Percentiles rank a stretch among this genome's conserved stretches.
Evolutionary conservation across 1,139 yeast species (phyloP).

Genomic region (Trichomonascaceae sp.): DNA sequence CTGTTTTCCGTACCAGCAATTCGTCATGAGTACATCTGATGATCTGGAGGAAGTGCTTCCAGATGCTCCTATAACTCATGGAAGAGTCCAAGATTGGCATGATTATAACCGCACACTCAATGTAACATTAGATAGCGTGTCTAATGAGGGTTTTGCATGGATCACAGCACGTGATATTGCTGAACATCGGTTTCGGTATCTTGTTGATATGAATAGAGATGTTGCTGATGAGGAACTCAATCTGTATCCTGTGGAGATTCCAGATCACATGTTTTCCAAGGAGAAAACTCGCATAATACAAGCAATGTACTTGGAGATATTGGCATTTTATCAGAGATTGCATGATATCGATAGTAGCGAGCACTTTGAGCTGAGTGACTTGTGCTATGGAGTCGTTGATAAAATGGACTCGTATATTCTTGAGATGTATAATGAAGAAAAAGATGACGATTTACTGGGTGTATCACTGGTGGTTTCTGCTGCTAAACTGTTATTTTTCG

Average conservation of each 20-base stretch:
- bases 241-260: constrained; percentile 14
- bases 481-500: neutral
- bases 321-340: constrained; percentile 9
- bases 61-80: constrained; percentile 31
- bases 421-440: neutral
- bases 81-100: constrained; percentile 27
- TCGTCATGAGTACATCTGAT: neutral
- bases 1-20: neutral
- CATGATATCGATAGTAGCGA: neutral
- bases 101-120: constrained; percentile 36
- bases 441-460: neutral
- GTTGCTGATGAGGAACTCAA: constrained; percentile 31
- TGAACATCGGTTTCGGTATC: constrained; percentile 26
- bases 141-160: constrained; percentile 38
- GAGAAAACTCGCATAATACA: constrained; percentile 11
- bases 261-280: constrained; percentile 7
- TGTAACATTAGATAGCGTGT: constrained; percentile 38
- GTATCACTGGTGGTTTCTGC: neutral
- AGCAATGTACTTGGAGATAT: constrained; percentile 9
- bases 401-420: neutral
- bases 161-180: constrained; percentile 32
- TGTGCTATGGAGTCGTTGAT: constrained; percentile 5
- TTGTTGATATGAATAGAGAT: constrained; percentile 35
- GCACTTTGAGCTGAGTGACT: neutral
- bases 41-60: constrained; percentile 12